Evolutionary conservation across 2,329 filamentous ascomycete genomes (phyloP), one percentile per base, ranked within the genome.

Genomic region (Colletotrichum truncatum): DNA sequence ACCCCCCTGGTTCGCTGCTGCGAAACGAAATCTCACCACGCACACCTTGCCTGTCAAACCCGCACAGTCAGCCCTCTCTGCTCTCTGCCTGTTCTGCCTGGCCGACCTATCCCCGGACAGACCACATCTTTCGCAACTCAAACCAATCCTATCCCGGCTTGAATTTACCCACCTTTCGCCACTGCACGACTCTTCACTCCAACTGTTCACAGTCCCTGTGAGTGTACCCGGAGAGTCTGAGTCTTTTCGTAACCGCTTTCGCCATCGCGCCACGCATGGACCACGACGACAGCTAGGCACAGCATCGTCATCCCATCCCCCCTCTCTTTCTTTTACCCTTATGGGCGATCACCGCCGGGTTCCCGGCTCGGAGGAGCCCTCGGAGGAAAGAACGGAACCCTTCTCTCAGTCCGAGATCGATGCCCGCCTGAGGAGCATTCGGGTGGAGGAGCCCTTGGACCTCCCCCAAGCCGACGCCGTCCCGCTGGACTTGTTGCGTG

Each of bases 321-420:
- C 12, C 38, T 25, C 38, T 28, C 71, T 18, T 56, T 67, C 60
- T 70, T 71, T 38, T 30, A 11, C 39, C 36, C 48, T 54, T 71
- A 87, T 87, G 85, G 78, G 77, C 70, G 83, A 85, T 68, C 75
- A 85, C 68, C 75, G 78, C 68, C 81, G 76, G 69, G 69, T 73
- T 63, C 76, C 73, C 71, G 71, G 74, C 69, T 79, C 77, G 43
- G 75, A 78, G 67, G 77, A 73, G 68, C 72, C 73, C 67, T 80
- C 80, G 66, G 79, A 82, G 71, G 85, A 88, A 77, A 84, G 81
- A 75, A 89, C 86, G 48, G 85, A 88, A 75, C 84, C 85, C 9
- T 86, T 87, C 70, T 85, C 86, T 9, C 80, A 86, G 68, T 82
- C 84, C 52, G 85, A 88, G 74, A 81, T 87, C 67, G 81, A 86